Conservation (phyloP, 179 eudicot species). For the Carnegiea gigantea region DNA sequence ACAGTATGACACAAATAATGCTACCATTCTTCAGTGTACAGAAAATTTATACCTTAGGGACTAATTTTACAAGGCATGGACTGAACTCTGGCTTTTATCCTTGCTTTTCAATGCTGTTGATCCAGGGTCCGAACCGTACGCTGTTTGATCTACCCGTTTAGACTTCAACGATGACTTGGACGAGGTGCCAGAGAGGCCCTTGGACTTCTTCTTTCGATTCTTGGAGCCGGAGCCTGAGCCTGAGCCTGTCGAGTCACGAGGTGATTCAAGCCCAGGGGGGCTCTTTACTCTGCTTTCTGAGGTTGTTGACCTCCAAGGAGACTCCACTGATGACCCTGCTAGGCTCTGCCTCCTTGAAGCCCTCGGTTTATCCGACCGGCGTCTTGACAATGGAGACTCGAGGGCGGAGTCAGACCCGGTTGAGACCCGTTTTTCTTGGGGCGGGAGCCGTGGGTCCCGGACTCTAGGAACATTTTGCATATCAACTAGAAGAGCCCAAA, state of each 20-base stretch:
- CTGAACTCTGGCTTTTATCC: constrained; percentile 10
- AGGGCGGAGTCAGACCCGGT: constrained; percentile 18
- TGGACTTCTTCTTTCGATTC: constrained; percentile 30
- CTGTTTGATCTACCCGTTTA: constrained; percentile 1
- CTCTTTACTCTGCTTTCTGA: constrained; percentile 12
- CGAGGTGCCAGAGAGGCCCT: constrained; percentile 15
- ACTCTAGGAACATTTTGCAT: constrained; percentile 14
- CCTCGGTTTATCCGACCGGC: constrained; percentile 24
- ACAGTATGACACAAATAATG: neutral
- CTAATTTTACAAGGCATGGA: neutral
- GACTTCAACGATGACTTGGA: constrained; percentile 28
- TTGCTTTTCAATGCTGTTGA: constrained; percentile 2
- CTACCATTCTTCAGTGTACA: neutral
- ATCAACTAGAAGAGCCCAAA: constrained; percentile 7
- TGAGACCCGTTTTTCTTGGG: constrained; percentile 24
- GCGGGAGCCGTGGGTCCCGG: constrained; percentile 21
- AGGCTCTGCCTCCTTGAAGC: constrained; percentile 28
- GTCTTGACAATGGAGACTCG: constrained; percentile 32
- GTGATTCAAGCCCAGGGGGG: constrained; percentile 17
- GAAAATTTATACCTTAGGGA: neutral
- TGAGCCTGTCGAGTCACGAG: constrained; percentile 17
- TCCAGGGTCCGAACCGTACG: constrained; percentile 17
- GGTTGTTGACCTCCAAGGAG: constrained; percentile 26
- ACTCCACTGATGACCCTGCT: constrained; percentile 22
- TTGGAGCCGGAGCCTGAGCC: constrained; percentile 20